Evolutionary conservation across 2,329 filamentous ascomycete species (phyloP).

Genomic region (Scleromitrula shiraiana): DNA sequence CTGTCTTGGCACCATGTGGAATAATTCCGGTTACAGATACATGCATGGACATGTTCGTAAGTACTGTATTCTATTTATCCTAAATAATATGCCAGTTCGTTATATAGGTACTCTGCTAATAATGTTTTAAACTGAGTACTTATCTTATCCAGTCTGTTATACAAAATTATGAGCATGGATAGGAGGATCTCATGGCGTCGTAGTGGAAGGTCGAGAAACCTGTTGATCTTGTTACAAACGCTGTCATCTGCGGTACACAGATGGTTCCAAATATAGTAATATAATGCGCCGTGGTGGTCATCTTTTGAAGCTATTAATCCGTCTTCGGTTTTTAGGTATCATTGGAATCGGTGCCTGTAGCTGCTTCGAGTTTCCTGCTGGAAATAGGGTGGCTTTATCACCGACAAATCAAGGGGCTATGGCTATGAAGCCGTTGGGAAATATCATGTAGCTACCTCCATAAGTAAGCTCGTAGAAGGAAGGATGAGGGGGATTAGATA

Average conservation of each 20-base stretch:
- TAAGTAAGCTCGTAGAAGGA: too few species aligned
- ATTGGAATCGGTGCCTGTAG: too few species aligned
- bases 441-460: too few species aligned
- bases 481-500: too few species aligned
- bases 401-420: too few species aligned
- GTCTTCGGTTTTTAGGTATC: too few species aligned
- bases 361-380: too few species aligned
- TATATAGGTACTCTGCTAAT: not conserved
- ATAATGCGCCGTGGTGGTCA: too few species aligned
- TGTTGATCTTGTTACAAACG: not conserved
- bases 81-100: not conserved
- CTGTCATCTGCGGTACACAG: too few species aligned
- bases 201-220: not conserved
- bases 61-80: not conserved
- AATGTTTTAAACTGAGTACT: not conserved
- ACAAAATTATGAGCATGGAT: not conserved
- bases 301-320: too few species aligned
- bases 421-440: too few species aligned
- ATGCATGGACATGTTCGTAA: not conserved
- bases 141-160: not conserved
- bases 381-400: too few species aligned
- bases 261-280: not conserved
- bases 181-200: not conserved
- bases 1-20: not conserved
- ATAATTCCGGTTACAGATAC: not conserved